Evolutionary conservation across 2,329 filamentous ascomycete species (phyloP), one percentile per base, ranked within the genome.

Genomic region (Boeremia lycopersici): DNA sequence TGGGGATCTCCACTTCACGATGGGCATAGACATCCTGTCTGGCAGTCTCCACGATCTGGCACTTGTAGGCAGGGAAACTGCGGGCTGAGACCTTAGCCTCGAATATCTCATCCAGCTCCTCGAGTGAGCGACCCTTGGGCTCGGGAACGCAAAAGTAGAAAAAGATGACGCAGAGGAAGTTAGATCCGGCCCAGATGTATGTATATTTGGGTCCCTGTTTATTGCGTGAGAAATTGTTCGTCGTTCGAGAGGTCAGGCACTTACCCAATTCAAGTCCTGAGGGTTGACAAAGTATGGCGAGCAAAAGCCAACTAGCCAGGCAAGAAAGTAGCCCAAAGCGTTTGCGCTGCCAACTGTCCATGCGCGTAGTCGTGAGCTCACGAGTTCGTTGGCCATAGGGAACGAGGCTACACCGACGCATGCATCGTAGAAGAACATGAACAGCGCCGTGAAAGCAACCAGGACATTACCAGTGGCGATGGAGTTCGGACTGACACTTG

Each of bases 91-190:
- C 50, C 4, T 59, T 55, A 2, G 60, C 62, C 31, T 67, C 63
- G 30, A 72, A 71, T 13, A 70, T 62, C 46, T 71, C 65, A 46
- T 70, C 69, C 0, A 71, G 48, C 43, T 71, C 68, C 43, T 71
- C 68, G 1, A 70, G 38, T 6, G 60, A 62, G 11, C 65, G 46
- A 13, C 57, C 62, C 17, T 69, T 67, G 23, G 68, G 67, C 61
- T 83, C 83, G 0, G 84, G 85, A 61, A 88, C 82, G 73, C 86
- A 86, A 67, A 85, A 80, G 17, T 86, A 77, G 25, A 81, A 87
- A 34, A 90, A 74, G 0, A 85, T 56, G 0, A 84, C 64, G 41
- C 87, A 77, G 19, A 23, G 67, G 11, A 81, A 64, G 33, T 65
- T 70, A 3, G 65, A 72, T n/a, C 33, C 64, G 8, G 65, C 67